phyloP scores from a whole-genome alignment of 495 filamentous ascomycete genomes.

The Hypoxylon trugodes region DNA sequence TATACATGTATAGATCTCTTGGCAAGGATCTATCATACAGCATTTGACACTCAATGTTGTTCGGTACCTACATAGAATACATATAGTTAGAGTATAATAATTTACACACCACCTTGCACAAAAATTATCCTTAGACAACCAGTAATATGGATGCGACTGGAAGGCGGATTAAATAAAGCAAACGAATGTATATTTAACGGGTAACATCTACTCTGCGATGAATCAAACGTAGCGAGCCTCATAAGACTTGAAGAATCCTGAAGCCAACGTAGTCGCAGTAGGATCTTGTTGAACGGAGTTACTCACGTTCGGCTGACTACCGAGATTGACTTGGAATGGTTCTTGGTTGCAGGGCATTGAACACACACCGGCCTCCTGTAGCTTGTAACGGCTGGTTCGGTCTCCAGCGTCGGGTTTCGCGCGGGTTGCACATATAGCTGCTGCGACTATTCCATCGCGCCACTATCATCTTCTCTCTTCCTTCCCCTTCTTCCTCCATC shows the following conservation, averaged over 20 bases:
- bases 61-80: too few relatives aligned
- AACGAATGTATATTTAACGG: conserved; percentile 38
- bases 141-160: neutral
- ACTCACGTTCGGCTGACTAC: conserved; percentile 1
- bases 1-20: conserved; percentile 3
- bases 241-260: conserved; percentile 8
- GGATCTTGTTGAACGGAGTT: conserved; percentile 2
- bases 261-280: conserved; percentile 4
- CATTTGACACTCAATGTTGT: too few relatives aligned
- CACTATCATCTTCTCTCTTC: neutral
- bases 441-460: neutral
- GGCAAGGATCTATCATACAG: neutral
- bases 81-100: too few relatives aligned
- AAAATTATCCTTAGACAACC: too few relatives aligned
- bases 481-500: conserved; percentile 12
- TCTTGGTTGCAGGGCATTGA: conserved; percentile 2
- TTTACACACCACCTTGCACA: too few relatives aligned
- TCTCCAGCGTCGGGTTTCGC: neutral
- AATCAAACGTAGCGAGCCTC: conserved; percentile 24
- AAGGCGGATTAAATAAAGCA: neutral
- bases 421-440: neutral
- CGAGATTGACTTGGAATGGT: conserved; percentile 3
- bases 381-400: neutral
- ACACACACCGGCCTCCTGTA: conserved; percentile 4
- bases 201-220: conserved; percentile 19